Evolutionary conservation across 306 rosid species (phyloP).

Genomic region (Neltuma alba): DNA sequence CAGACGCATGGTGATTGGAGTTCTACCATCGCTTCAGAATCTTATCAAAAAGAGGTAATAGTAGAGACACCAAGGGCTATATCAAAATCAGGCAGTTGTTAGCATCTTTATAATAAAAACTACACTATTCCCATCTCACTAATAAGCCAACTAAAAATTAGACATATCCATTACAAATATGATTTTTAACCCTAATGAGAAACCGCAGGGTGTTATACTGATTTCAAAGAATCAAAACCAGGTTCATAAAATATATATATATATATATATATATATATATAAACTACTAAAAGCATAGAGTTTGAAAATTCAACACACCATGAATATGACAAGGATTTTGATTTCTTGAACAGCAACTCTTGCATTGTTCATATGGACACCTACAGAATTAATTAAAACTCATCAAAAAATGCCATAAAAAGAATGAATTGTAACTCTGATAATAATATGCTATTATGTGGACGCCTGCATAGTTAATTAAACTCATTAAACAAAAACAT

Average conservation of each 20-base stretch:
- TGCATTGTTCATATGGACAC: conserved; percentile 91
- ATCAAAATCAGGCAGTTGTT: conserved; percentile 9
- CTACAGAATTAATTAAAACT: conserved; percentile 47
- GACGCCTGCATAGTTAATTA: conserved; percentile 60
- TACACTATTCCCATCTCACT: neutral
- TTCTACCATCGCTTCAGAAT: neutral
- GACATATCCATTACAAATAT: neutral
- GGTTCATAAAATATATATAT: too few relatives aligned
- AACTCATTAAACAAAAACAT: neutral
- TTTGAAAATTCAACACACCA: conserved; percentile 47
- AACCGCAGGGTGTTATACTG: neutral
- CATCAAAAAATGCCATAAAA: neutral
- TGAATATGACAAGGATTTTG: conserved; percentile 97
- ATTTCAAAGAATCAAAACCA: neutral
- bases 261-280: too few relatives aligned
- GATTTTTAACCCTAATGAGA: neutral
- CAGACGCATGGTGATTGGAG: neutral
- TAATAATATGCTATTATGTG: conserved; percentile 46
- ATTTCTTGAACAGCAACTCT: conserved; percentile 91
- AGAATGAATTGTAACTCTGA: neutral
- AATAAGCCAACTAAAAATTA: neutral
- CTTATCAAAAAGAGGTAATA: conserved; percentile 11
- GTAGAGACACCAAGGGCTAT: neutral
- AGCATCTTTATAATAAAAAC: neutral
- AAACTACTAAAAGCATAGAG: neutral